A percentile compares a stretch with the other conserved stretches of the same genome.
These are phyloP conservation scores for Pezicula radicicola DNA, from an alignment of 2,329 filamentous ascomycete species.

Conservation along the genomic window DNA sequence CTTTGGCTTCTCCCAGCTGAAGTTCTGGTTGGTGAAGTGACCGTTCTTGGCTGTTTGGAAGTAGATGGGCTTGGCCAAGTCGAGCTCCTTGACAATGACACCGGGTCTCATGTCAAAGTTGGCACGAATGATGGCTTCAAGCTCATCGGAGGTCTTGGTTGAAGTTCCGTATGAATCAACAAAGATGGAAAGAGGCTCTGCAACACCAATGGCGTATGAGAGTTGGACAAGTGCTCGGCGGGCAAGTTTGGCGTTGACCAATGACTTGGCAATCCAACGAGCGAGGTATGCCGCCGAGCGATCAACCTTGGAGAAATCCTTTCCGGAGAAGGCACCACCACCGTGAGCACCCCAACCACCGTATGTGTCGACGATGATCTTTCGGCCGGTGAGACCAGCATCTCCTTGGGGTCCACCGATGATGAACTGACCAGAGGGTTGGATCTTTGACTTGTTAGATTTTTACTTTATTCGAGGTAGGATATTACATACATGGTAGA, in stretches of 20 bases:
- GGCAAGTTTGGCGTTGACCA: constrained; percentile 83
- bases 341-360: constrained; percentile 99
- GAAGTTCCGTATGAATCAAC: constrained; percentile 98
- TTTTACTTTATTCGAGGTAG: neutral
- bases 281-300: constrained; percentile 95
- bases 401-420: constrained; percentile 99
- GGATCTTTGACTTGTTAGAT: constrained; percentile 53
- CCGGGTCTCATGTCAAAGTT: constrained; percentile 99
- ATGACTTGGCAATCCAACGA: constrained; percentile 98
- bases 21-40: constrained; percentile 98
- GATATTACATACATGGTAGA: constrained; percentile 76
- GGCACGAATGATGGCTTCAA: constrained; percentile 87
- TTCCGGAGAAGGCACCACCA: constrained; percentile 99
- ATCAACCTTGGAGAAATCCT: constrained; percentile 99
- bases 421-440: constrained; percentile 98
- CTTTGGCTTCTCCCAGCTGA: constrained; percentile 99
- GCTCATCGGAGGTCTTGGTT: constrained; percentile 81
- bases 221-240: constrained; percentile 95
- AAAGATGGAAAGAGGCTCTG: constrained; percentile 96
- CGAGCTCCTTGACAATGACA: constrained; percentile 97
- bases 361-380: constrained; percentile 99
- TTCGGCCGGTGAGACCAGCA: constrained; percentile 95
- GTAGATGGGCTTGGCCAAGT: constrained; percentile 96
- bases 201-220: constrained; percentile 98
- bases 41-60: constrained; percentile 98